Conservation (phyloP, 495 filamentous ascomycete genomes). For the Cladorrhinum samala region DNA sequence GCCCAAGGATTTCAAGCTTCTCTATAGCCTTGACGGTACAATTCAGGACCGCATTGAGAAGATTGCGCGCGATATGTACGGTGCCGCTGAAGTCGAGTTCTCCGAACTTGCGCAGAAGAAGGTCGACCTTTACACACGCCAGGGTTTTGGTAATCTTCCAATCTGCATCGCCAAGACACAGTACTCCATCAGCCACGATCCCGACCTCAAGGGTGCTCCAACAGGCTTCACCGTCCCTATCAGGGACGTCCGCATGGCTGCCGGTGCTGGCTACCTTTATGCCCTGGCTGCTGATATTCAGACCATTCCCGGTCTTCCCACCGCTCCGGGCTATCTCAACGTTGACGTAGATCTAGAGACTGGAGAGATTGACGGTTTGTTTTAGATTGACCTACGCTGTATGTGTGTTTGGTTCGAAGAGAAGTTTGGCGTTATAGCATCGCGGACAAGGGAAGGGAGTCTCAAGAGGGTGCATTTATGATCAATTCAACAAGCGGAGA, state of each 20-base stretch:
- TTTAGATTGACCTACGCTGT: slow-evolving; percentile 46
- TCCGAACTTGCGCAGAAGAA: slow-evolving; percentile 91
- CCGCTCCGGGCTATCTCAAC: slow-evolving; percentile 92
- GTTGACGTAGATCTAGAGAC: slow-evolving; percentile 91
- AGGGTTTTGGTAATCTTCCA: slow-evolving; percentile 86
- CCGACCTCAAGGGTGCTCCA: slow-evolving; percentile 90
- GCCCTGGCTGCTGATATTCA: slow-evolving; percentile 96
- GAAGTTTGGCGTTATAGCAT: background rate
- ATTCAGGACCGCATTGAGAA: slow-evolving; percentile 87
- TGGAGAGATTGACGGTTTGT: slow-evolving; percentile 91
- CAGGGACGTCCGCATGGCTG: slow-evolving; percentile 86
- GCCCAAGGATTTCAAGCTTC: slow-evolving; percentile 82
- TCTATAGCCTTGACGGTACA: slow-evolving; percentile 73
- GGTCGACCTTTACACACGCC: slow-evolving; percentile 86
- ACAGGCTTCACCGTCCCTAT: slow-evolving; percentile 95
- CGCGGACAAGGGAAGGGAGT: too few relatives aligned
- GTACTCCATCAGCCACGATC: slow-evolving; percentile 93
- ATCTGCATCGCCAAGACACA: slow-evolving; percentile 98
- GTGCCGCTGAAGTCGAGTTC: slow-evolving; percentile 84
- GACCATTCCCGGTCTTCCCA: slow-evolving; percentile 93
- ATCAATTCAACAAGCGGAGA: slow-evolving; percentile 18
- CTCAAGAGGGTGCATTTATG: slow-evolving; percentile 3
- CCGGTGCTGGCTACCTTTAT: slow-evolving; percentile 91
- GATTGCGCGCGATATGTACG: slow-evolving; percentile 91
- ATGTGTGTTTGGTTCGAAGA: background rate